phyloP scores from a whole-genome alignment of 495 filamentous ascomycete genomes.

The Melanomma pulvis-pyrius region DNA sequence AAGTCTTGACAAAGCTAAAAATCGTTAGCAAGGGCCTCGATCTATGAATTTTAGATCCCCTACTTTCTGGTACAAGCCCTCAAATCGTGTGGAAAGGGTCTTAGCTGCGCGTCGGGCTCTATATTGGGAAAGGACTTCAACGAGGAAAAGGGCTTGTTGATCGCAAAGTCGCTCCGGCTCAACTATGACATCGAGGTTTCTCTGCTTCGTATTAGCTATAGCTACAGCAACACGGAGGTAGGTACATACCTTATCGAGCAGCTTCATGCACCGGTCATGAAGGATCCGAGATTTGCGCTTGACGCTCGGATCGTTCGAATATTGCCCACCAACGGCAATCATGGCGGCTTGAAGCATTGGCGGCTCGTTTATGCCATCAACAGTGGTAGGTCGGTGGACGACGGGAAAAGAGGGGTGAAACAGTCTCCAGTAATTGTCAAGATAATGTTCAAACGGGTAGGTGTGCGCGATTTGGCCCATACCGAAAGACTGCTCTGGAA shows the following conservation, averaged over 20 bases:
- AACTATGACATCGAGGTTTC: slow-evolving; percentile 26
- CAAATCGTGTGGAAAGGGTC: slow-evolving; percentile 40
- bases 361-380: slow-evolving; percentile 38
- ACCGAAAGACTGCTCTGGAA: slow-evolving; percentile 38
- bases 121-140: slow-evolving; percentile 44
- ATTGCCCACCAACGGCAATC: slow-evolving; percentile 50
- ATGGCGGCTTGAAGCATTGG: slow-evolving; percentile 49
- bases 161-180: slow-evolving; percentile 40
- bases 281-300: slow-evolving; percentile 45
- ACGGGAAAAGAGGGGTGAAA: slow-evolving; percentile 51
- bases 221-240: neutral
- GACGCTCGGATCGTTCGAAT: slow-evolving; percentile 41
- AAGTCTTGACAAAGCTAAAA: slow-evolving; percentile 34
- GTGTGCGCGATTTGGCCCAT: slow-evolving; percentile 31
- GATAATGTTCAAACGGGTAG: slow-evolving; percentile 43
- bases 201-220: slow-evolving; percentile 28
- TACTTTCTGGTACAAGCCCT: slow-evolving; percentile 39
- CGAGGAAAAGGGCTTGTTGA: slow-evolving; percentile 42
- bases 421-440: slow-evolving; percentile 49
- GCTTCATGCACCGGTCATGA: slow-evolving; percentile 45
- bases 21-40: slow-evolving; percentile 7
- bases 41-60: neutral
- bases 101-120: slow-evolving; percentile 40
- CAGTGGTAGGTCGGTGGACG: slow-evolving; percentile 48
- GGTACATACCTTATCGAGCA: slow-evolving; percentile 45